Conservation (phyloP, 2,329 filamentous ascomycete genomes). For the Phyllosticta paracitricarpa region DNA sequence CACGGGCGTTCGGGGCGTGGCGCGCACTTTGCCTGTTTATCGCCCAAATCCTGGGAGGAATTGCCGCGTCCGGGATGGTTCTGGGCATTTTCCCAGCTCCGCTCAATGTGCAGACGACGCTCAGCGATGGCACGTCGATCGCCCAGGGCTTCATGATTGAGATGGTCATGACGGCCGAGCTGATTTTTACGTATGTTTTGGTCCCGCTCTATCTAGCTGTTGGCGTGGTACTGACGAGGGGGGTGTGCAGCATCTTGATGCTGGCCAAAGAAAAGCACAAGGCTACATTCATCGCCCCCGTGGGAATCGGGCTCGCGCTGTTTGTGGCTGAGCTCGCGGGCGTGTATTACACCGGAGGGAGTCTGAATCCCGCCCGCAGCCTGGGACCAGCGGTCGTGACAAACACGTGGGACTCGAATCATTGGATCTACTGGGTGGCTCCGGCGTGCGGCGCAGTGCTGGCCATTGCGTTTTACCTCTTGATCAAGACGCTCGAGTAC, state of each 20-base stretch:
- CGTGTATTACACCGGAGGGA: constrained; percentile 36
- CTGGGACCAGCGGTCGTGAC: constrained; percentile 36
- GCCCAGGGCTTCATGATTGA: constrained; percentile 30
- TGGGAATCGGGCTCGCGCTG: constrained; percentile 17
- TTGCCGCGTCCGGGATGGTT: constrained; percentile 19
- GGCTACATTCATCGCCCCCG: constrained; percentile 18
- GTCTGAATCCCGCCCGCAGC: constrained; percentile 36
- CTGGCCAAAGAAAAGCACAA: constrained; percentile 23
- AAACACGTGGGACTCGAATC: constrained; percentile 29
- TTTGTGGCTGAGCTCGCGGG: constrained; percentile 15
- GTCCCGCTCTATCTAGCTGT: constrained; percentile 17
- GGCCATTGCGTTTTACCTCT: constrained; percentile 29
- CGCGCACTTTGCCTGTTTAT: constrained; percentile 25
- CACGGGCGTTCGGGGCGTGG: constrained; percentile 19
- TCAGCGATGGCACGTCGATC: constrained; percentile 22
- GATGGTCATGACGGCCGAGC: constrained; percentile 29
- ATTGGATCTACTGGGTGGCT: constrained; percentile 42
- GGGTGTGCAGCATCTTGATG: constrained; percentile 19
- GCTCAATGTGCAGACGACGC: constrained; percentile 23
- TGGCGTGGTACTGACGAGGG: constrained; percentile 18
- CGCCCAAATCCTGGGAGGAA: constrained; percentile 20
- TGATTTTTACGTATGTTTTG: constrained; percentile 26
- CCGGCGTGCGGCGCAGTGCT: constrained; percentile 30
- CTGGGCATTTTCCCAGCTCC: constrained; percentile 22
- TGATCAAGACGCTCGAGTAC: constrained; percentile 32